These are phyloP conservation scores for Pseudotulostoma volvatum DNA, from an alignment of 495 filamentous ascomycete species.

Conservation along the genomic window DNA sequence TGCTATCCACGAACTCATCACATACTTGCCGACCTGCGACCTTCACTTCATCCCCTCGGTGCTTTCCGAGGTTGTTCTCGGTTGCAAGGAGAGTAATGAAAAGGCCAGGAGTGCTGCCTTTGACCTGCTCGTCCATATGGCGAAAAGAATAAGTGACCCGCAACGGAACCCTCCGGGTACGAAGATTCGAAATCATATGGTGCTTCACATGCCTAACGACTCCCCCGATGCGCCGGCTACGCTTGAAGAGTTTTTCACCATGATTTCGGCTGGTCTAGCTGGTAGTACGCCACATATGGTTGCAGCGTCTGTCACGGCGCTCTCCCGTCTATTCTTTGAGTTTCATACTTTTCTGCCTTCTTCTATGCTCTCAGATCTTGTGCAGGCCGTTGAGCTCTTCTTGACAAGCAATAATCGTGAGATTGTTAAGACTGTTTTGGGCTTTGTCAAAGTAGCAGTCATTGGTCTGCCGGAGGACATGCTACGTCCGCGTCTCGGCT, in stretches of 20 bases:
- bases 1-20: slow-evolving; percentile 62
- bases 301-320: slow-evolving; percentile 78
- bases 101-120: slow-evolving; percentile 78
- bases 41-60: slow-evolving; percentile 87
- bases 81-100: slow-evolving; percentile 93
- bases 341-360: slow-evolving; percentile 47
- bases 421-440: slow-evolving; percentile 80
- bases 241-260: slow-evolving; percentile 92
- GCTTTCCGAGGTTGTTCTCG: slow-evolving; percentile 82
- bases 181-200: slow-evolving; percentile 63
- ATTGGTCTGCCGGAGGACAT: slow-evolving; percentile 64
- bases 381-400: slow-evolving; percentile 87
- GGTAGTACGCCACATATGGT: slow-evolving; percentile 89
- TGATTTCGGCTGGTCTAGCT: slow-evolving; percentile 90
- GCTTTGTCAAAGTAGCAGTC: slow-evolving; percentile 90
- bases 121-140: slow-evolving; percentile 78
- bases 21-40: slow-evolving; percentile 52
- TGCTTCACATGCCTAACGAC: slow-evolving; percentile 66
- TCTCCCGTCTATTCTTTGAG: slow-evolving; percentile 81
- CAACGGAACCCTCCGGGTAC: slow-evolving; percentile 43
- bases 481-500: slow-evolving; percentile 53
- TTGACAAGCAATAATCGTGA: slow-evolving; percentile 88
- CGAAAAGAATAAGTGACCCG: slow-evolving; percentile 50
- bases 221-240: slow-evolving; percentile 60
- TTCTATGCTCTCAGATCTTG: slow-evolving; percentile 53